Evolutionary conservation across 2,329 filamentous ascomycete genomes (phyloP).

Genomic region (Ramichloridium luteum): DNA sequence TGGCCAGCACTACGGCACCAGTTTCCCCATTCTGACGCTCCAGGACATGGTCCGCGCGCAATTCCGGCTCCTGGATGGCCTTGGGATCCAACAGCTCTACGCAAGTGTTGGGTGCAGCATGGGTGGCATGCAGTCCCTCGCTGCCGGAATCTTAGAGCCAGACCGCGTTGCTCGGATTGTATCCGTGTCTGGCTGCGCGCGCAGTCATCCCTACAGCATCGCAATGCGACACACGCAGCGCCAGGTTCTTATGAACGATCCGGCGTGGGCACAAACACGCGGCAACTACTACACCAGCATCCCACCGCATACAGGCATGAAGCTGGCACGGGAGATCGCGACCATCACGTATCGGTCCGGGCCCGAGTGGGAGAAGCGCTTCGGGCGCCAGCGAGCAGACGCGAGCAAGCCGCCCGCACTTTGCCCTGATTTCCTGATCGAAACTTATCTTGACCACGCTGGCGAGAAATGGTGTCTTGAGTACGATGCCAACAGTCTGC

Average conservation of each 20-base stretch:
- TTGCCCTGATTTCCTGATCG: constrained; percentile 95
- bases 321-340: constrained; percentile 90
- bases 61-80: constrained; percentile 69
- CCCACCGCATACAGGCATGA: constrained; percentile 93
- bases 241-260: constrained; percentile 98
- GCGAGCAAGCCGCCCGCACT: constrained; percentile 74
- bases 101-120: constrained; percentile 93
- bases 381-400: constrained; percentile 78
- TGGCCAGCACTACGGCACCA: constrained; percentile 77
- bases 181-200: constrained; percentile 83
- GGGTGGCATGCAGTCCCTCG: constrained; percentile 96
- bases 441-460: constrained; percentile 95
- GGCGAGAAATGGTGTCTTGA: constrained; percentile 97
- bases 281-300: constrained; percentile 78
- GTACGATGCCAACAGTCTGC: constrained; percentile 86
- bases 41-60: constrained; percentile 97
- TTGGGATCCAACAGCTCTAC: constrained; percentile 68
- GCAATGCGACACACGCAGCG: constrained; percentile 97
- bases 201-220: constrained; percentile 94
- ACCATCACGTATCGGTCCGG: constrained; percentile 95
- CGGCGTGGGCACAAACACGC: constrained; percentile 67
- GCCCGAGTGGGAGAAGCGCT: constrained; percentile 93
- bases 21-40: constrained; percentile 90
- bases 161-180: constrained; percentile 70
- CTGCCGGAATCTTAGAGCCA: constrained; percentile 72